Conservation (phyloP, 768 basidiomycete genomes). For the Calvatia gigantea region DNA sequence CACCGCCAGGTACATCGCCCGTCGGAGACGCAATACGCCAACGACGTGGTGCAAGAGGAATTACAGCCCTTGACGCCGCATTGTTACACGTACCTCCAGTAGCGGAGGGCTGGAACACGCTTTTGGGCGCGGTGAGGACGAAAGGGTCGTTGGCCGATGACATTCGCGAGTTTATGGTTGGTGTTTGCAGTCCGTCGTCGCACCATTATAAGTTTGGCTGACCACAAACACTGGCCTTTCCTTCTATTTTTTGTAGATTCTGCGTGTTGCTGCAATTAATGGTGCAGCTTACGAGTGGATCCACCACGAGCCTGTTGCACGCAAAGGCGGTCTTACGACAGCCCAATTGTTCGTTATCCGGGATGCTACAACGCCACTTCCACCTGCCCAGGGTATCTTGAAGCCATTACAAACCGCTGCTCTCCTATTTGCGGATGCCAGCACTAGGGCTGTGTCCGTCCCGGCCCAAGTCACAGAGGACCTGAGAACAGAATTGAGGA, state of each 20-base stretch:
- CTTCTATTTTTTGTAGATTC: constrained; percentile 29
- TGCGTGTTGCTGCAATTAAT: constrained; percentile 49
- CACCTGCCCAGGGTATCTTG: constrained; percentile 37
- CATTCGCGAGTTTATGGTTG: constrained; percentile 49
- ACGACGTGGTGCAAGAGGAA: constrained; percentile 44
- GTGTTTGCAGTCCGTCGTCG: constrained; percentile 14
- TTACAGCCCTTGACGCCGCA: constrained; percentile 48
- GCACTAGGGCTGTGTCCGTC: constrained; percentile 45
- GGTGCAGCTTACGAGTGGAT: constrained; percentile 53
- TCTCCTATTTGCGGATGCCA: constrained; percentile 56
- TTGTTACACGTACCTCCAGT: constrained; percentile 45
- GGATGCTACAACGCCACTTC: constrained; percentile 39
- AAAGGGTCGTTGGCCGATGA: constrained; percentile 44
- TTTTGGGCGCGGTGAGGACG: constrained; percentile 46
- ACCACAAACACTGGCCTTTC: too few relatives aligned
- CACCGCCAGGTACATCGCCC: constrained; percentile 36
- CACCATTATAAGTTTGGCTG: too few relatives aligned
- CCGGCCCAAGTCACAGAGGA: constrained; percentile 35
- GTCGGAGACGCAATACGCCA: constrained; percentile 47
- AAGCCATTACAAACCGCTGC: constrained; percentile 48
- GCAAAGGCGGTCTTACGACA: constrained; percentile 45
- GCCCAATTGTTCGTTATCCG: constrained; percentile 55
- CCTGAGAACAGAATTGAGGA: constrained; percentile 36
- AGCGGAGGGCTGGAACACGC: constrained; percentile 48
- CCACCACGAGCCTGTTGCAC: constrained; percentile 50